phyloP scores from a whole-genome alignment of 192 early-diverging fungal species.

The Bifiguratus adelaidae region DNA sequence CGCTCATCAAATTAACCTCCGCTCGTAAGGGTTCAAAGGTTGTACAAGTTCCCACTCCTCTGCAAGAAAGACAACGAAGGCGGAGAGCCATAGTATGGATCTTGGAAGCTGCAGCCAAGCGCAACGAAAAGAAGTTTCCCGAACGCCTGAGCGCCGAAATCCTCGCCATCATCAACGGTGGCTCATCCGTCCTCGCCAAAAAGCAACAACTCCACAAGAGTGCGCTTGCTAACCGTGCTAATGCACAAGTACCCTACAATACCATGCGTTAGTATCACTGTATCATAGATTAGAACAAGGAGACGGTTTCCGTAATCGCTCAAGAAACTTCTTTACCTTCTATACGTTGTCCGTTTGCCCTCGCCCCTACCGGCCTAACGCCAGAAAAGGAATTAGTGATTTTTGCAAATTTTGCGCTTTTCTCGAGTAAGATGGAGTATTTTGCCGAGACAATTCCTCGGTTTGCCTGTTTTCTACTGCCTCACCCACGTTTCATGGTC shows the following conservation, averaged over 20 bases:
- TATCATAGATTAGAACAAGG: no score
- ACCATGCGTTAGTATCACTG: no score
- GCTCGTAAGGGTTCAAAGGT: conserved; percentile 74
- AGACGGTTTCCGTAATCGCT: no score
- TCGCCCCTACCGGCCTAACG: no score
- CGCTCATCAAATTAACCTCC: conserved; percentile 62
- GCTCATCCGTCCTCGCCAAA: conserved; percentile 56
- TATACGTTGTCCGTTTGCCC: no score
- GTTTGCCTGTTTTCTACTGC: no score
- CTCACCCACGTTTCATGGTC: no score
- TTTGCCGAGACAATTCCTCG: no score
- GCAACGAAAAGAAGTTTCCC: conserved; percentile 53
- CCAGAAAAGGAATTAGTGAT: no score
- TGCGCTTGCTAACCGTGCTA: conserved; percentile 74
- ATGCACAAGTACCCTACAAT: conserved; percentile 30
- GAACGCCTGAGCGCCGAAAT: conserved; percentile 70
- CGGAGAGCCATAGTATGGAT: conserved; percentile 82
- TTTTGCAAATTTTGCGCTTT: no score
- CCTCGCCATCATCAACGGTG: conserved; percentile 67
- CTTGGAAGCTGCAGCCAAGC: conserved; percentile 53
- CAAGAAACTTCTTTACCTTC: no score
- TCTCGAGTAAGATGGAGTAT: no score
- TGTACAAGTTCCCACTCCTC: conserved; percentile 63
- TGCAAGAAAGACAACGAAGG: conserved; percentile 67
- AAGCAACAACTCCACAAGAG: conserved; percentile 69